phyloP scores from a whole-genome alignment of 495 filamentous ascomycete species.

The Neurospora sp. region DNA sequence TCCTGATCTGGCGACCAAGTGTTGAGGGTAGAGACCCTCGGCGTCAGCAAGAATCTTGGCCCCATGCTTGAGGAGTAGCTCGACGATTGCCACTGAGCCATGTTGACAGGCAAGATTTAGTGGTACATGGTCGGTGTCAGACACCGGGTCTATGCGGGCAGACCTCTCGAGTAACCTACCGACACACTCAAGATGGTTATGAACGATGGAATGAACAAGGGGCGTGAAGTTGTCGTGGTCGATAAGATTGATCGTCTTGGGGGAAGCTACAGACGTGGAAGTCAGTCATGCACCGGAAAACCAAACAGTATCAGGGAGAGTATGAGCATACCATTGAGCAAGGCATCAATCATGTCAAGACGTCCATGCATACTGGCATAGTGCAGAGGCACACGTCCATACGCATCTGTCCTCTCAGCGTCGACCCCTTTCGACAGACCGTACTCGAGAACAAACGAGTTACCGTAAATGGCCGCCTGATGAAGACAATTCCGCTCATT shows the following conservation, averaged over 20 bases:
- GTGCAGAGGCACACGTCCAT: conserved; percentile 86
- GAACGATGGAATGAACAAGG: conserved; percentile 87
- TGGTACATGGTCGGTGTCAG: conserved; percentile 84
- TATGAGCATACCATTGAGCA: conserved; percentile 45
- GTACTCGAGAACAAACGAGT: conserved; percentile 60
- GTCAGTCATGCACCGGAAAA: background rate
- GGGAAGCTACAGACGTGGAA: conserved; percentile 23
- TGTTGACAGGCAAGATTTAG: conserved; percentile 91
- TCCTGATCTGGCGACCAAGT: conserved; percentile 87
- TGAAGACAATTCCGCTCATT: conserved; percentile 95
- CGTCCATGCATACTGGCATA: conserved; percentile 94
- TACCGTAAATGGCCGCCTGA: conserved; percentile 85
- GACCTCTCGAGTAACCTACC: conserved; percentile 58
- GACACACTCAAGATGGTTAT: conserved; percentile 68
- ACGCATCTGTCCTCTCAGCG: conserved; percentile 75
- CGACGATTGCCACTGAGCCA: conserved; percentile 71
- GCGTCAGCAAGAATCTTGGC: conserved; percentile 80
- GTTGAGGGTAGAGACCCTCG: conserved; percentile 94
- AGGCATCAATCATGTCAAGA: conserved; percentile 67
- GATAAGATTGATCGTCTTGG: conserved; percentile 64
- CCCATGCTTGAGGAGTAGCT: conserved; percentile 67
- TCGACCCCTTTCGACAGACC: conserved; percentile 63
- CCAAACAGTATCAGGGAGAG: background rate
- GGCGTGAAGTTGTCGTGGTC: conserved; percentile 98
- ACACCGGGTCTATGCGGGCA: conserved; percentile 70